These are phyloP conservation scores for Yamadazyma songkhlaensis DNA, from an alignment of 1,139 yeast species.

Conservation along the genomic window DNA sequence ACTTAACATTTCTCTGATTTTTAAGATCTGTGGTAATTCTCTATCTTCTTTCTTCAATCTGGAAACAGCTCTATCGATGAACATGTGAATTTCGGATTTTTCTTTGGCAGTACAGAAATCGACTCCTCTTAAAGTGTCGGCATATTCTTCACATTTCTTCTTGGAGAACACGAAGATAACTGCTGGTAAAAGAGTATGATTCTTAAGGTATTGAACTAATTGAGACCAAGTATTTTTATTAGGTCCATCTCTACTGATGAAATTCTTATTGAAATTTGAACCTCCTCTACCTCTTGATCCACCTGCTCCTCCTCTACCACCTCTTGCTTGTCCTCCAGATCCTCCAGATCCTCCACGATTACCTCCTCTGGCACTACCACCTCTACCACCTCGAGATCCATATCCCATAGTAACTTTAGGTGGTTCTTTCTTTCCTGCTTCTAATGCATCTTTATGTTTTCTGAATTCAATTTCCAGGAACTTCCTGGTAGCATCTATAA, in stretches of 20 bases:
- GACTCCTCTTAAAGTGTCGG: constrained; percentile 68
- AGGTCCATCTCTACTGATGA: constrained; percentile 60
- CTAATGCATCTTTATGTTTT: constrained; percentile 55
- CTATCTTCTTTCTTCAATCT: constrained; percentile 90
- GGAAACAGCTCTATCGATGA: constrained; percentile 83
- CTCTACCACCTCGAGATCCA: constrained; percentile 45
- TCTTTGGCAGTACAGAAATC: constrained; percentile 83
- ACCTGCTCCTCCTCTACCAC: constrained; percentile 43
- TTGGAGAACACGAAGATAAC: constrained; percentile 93
- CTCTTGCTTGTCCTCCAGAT: constrained; percentile 44
- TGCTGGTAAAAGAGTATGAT: constrained; percentile 74
- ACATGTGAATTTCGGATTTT: constrained; percentile 88
- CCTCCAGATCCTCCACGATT: constrained; percentile 28
- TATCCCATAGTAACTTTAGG: constrained; percentile 38
- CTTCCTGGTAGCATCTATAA: constrained; percentile 69
- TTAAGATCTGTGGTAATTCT: constrained; percentile 84
- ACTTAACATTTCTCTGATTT: constrained; percentile 75
- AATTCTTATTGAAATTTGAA: constrained; percentile 32
- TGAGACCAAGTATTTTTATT: constrained; percentile 76
- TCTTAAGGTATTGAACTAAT: constrained; percentile 69
- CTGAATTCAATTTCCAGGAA: constrained; percentile 66
- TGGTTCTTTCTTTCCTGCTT: constrained; percentile 34
- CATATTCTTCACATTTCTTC: constrained; percentile 90
- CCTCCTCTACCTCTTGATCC: constrained; percentile 33
- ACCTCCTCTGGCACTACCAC: constrained; percentile 45